Evolutionary conservation across 164 flowering plant species (phyloP).

Genomic region (Tetracentron sinense): DNA sequence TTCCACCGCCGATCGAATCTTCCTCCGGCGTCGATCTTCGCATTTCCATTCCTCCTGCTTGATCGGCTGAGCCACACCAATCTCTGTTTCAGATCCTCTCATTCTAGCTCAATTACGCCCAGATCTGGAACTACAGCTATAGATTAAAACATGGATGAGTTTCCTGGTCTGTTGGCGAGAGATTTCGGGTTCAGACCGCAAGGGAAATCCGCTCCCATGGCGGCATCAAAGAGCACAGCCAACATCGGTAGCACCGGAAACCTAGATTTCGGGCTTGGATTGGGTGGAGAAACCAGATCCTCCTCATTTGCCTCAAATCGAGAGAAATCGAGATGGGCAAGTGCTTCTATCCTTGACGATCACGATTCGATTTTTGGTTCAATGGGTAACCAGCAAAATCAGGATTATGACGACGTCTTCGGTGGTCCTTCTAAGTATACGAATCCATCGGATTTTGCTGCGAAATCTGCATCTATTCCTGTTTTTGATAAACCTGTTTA

Average conservation of each 20-base stretch:
- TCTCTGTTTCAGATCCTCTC: background rate
- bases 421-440: conserved; percentile 42
- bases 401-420: conserved; percentile 41
- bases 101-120: background rate
- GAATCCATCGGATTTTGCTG: conserved; percentile 1
- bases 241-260: conserved; percentile 5
- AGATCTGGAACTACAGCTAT: background rate
- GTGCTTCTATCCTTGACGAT: conserved; percentile 34
- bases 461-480: conserved; percentile 31
- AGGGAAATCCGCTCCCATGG: conserved; percentile 75
- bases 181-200: conserved; percentile 62
- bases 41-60: background rate
- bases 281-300: conserved; percentile 23
- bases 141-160: conserved; percentile 49
- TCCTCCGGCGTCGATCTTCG: background rate
- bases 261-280: conserved; percentile 25
- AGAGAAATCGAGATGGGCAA: conserved; percentile 14
- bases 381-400: conserved; percentile 9
- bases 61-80: background rate
- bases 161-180: conserved; percentile 48
- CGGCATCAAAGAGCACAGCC: conserved; percentile 32
- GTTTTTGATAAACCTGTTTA: conserved; percentile 73
- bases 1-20: background rate
- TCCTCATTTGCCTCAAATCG: conserved; percentile 17
- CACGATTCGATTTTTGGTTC: conserved; percentile 31